phyloP scores from a whole-genome alignment of 805 yeast species.

The Kluyveromyces starmeri region DNA sequence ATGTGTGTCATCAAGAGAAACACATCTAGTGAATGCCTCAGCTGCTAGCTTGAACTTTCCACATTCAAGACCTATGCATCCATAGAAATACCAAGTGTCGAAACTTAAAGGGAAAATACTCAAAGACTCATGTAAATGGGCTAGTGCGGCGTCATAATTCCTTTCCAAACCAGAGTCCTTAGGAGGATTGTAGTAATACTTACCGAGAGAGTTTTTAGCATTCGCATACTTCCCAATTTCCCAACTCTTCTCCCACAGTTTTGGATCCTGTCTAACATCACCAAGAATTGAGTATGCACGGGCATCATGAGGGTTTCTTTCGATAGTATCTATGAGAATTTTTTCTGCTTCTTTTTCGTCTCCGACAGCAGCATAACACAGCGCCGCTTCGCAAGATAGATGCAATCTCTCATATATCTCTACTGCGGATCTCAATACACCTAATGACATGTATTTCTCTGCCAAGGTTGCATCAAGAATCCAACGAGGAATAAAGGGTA shows the following conservation, averaged over 20 bases:
- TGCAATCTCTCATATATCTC: conserved; percentile 78
- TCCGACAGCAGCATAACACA: conserved; percentile 84
- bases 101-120: conserved; percentile 61
- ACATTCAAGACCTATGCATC: conserved; percentile 77
- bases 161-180: conserved; percentile 39
- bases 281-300: conserved; percentile 80
- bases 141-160: conserved; percentile 46
- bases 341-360: conserved; percentile 57
- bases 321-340: conserved; percentile 46
- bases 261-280: conserved; percentile 70
- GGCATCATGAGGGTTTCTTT: conserved; percentile 60
- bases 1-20: conserved; percentile 71
- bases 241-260: conserved; percentile 83
- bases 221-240: conserved; percentile 68
- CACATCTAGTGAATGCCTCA: conserved; percentile 88
- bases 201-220: conserved; percentile 78
- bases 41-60: conserved; percentile 68
- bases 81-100: conserved; percentile 87
- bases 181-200: conserved; percentile 62
- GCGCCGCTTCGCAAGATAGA: conserved; percentile 73
- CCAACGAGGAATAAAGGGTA: conserved; percentile 82
- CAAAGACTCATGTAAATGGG: conserved; percentile 67
- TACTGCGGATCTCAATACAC: conserved; percentile 77
- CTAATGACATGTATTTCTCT: conserved; percentile 76
- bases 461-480: conserved; percentile 73